Base-by-base conservation (phyloP, 768 basidiomycete genomes). In the Coprinopsis strossmayeri region DNA sequence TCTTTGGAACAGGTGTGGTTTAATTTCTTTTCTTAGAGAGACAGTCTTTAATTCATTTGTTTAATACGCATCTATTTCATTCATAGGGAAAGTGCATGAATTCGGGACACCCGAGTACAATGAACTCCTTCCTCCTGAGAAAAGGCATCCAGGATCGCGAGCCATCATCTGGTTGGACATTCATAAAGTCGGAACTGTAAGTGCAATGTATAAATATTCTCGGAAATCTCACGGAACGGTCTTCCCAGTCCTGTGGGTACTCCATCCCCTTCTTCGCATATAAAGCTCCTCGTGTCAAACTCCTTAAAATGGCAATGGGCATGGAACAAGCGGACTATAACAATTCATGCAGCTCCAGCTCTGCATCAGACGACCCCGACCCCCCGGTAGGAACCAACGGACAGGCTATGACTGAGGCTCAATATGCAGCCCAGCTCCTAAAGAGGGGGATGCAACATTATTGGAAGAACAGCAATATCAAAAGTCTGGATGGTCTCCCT, bases 201-300 rank as follows among this genome's bases (percentile, higher is more conserved):
- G n/a, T n/a, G n/a, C n/a, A n/a, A n/a, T n/a, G n/a, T n/a, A n/a
- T n/a, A n/a, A n/a, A n/a, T n/a, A n/a, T n/a, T n/a, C n/a, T n/a
- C n/a, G n/a, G n/a, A n/a, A n/a, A n/a, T n/a, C n/a, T n/a, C n/a
- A n/a, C n/a, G 10, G 37, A n/a, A 3, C 25, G 21, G 43, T 24
- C 0, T 9, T 2, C 15, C 24, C 52, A 82, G 82, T 79, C 79
- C 0, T 83, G 79, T 54, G 81, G 82, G 26, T 82, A 68, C 49
- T 70, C 71, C 0, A 71, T 82, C 23, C 82, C 82, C 1, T 71
- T 69, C 54, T 81, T 73, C 58, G 61, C 64, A 35, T 83, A 73
- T 65, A 63, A 71, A 37, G 59, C 64, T 1, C 69, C 78, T 40
- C 76, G 82, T 23, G 70, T 70, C 24, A 63, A 63, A n/a, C 71